phyloP scores from a whole-genome alignment of 306 rosid genomes.

The Lotus japonicus region DNA sequence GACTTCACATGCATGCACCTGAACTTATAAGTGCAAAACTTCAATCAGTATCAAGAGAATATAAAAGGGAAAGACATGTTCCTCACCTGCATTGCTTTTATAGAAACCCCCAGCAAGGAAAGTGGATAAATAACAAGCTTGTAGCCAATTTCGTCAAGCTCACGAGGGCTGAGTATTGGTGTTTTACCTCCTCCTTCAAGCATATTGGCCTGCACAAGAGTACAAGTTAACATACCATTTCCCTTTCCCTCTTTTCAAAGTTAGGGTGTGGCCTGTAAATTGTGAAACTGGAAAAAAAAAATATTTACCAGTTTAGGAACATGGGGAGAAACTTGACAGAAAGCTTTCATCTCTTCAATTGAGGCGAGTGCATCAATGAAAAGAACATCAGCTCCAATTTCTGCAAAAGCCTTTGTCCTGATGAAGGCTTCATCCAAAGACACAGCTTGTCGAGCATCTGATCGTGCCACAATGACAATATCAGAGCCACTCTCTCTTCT shows the following conservation, averaged over 20 bases:
- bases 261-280: not conserved
- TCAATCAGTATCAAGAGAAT: not conserved
- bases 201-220: conserved; percentile 68
- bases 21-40: not conserved
- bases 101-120: conserved; percentile 78
- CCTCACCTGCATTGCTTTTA: conserved; percentile 70
- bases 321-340: conserved; percentile 66
- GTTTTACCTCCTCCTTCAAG: conserved; percentile 98
- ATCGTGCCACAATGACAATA: conserved; percentile 77
- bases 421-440: conserved; percentile 67
- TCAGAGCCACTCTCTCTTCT: conserved; percentile 79
- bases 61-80: too few relatives aligned
- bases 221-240: not conserved
- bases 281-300: not conserved
- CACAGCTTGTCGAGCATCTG: conserved; percentile 88
- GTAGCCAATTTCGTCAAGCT: conserved; percentile 74
- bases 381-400: conserved; percentile 92
- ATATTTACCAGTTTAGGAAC: conserved; percentile 85
- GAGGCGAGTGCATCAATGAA: conserved; percentile 80
- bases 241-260: not conserved
- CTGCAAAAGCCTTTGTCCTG: conserved; percentile 73
- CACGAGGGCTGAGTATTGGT: conserved; percentile 58
- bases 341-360: conserved; percentile 73
- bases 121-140: conserved; percentile 81
- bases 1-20: too few relatives aligned